Conservation (phyloP, 768 basidiomycete genomes). For the Exsudoporus frostii region DNA sequence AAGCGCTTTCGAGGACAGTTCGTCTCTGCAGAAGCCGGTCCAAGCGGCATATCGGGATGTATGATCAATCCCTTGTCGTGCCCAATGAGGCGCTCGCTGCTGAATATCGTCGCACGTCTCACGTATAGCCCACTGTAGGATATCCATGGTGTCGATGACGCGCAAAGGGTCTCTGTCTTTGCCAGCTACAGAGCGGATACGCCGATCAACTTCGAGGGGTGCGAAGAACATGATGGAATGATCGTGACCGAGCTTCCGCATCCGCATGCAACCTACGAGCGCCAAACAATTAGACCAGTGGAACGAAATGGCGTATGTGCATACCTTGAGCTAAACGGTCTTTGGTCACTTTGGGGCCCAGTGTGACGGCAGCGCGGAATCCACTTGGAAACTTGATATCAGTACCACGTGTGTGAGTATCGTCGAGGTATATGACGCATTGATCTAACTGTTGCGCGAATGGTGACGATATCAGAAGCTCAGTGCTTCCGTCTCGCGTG, state of each 20-base stretch:
- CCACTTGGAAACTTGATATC: conserved; percentile 36
- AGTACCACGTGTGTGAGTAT: conserved; percentile 36
- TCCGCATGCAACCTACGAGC: conserved; percentile 49
- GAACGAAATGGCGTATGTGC: not conserved
- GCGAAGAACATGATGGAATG: conserved; percentile 49
- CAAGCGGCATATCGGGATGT: conserved; percentile 14
- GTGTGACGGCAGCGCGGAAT: conserved; percentile 37
- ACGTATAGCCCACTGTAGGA: conserved; percentile 43
- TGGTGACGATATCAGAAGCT: conserved; percentile 32
- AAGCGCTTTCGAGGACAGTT: not conserved
- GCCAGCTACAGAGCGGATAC: conserved; percentile 30
- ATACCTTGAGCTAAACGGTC: conserved; percentile 36
- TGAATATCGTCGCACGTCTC: conserved; percentile 44
- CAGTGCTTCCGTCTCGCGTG: conserved; percentile 26
- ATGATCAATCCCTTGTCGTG: conserved; percentile 34
- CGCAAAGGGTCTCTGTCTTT: conserved; percentile 12
- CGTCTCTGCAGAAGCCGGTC: conserved; percentile 6
- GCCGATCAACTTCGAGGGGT: conserved; percentile 37
- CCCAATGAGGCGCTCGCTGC: conserved; percentile 40
- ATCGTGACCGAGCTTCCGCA: conserved; percentile 46
- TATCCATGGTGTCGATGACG: conserved; percentile 25
- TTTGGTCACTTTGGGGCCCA: conserved; percentile 38
- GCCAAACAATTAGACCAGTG: not conserved
- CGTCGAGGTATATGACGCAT: conserved; percentile 39
- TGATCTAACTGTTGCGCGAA: conserved; percentile 34